These are phyloP conservation scores for Byssochlamys sp. DNA, from an alignment of 2,329 filamentous ascomycete species.

Conservation along the genomic window DNA sequence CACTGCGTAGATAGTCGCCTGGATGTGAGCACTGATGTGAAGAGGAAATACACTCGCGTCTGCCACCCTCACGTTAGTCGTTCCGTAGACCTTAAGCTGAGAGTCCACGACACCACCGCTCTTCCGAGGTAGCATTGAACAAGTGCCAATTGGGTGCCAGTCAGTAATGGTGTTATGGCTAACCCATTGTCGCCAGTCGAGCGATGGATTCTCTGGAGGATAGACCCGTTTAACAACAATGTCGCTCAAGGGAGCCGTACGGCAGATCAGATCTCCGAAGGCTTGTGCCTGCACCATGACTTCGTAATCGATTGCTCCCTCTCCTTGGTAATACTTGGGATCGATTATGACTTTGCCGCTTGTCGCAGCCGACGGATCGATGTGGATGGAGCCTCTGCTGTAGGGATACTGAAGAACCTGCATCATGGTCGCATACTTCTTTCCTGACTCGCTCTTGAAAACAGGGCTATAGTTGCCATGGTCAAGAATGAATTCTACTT, in stretches of 20 bases:
- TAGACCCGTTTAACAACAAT: not conserved
- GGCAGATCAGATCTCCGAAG: not conserved
- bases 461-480: conserved; percentile 39
- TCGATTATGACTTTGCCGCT: not conserved
- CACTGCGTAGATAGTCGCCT: too few relatives aligned
- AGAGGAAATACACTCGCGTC: too few relatives aligned
- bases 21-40: too few relatives aligned
- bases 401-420: conserved; percentile 46
- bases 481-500: conserved; percentile 44
- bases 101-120: too few relatives aligned
- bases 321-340: not conserved
- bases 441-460: conserved; percentile 25
- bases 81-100: too few relatives aligned
- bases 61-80: too few relatives aligned
- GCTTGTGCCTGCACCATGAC: not conserved
- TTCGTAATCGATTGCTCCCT: not conserved
- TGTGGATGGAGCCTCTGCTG: conserved; percentile 41
- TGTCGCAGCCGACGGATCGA: conserved; percentile 11
- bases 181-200: not conserved
- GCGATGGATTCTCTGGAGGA: not conserved
- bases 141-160: not conserved
- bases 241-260: not conserved
- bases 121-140: not conserved
- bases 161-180: not conserved
- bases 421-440: conserved; percentile 41